Evolutionary conservation across 345 rosid genomes (phyloP).

Genomic region (Populus tremula): DNA sequence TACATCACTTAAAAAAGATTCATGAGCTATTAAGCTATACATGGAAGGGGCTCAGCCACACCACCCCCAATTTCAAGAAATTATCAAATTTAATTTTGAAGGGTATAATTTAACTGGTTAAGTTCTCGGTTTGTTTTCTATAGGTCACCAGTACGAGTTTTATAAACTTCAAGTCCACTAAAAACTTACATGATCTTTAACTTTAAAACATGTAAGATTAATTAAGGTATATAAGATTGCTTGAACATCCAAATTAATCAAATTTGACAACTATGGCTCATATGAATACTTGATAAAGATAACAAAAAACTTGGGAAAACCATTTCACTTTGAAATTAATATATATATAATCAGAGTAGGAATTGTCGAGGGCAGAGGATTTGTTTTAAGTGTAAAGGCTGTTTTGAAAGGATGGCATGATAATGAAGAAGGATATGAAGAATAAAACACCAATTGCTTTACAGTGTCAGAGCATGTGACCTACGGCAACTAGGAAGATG

Average conservation of each 20-base stretch:
- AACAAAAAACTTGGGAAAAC: neutral
- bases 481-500: slow-evolving; percentile 28
- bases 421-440: slow-evolving; percentile 30
- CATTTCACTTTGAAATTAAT: neutral
- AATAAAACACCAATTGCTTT: slow-evolving; percentile 26
- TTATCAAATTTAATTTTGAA: neutral
- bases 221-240: too few species aligned
- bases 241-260: too few species aligned
- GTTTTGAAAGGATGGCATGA: neutral
- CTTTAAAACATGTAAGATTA: too few species aligned
- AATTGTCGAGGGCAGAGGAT: neutral
- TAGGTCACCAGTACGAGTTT: too few species aligned
- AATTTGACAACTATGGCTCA: neutral
- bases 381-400: slow-evolving; percentile 18
- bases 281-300: neutral
- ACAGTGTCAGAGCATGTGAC: slow-evolving; percentile 52
- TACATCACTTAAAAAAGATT: neutral
- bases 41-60: neutral
- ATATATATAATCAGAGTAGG: neutral
- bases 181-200: too few species aligned
- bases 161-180: too few species aligned
- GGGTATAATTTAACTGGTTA: too few species aligned
- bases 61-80: neutral
- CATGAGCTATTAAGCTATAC: neutral
- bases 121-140: too few species aligned